phyloP scores from a whole-genome alignment of 2,329 filamentous ascomycete species.

The Pseudocercospora fuligena region DNA sequence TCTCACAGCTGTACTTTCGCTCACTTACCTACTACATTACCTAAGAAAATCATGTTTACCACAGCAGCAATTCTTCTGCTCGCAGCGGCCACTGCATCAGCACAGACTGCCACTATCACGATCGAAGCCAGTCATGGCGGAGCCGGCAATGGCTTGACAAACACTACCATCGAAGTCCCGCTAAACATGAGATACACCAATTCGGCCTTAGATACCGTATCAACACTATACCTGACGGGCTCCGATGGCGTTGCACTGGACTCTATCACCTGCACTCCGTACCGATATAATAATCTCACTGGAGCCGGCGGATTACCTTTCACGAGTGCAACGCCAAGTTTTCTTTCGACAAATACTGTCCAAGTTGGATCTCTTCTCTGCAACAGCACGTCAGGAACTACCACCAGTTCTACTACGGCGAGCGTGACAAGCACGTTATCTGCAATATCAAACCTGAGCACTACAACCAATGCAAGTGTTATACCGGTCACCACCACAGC shows the following conservation, averaged over 20 bases:
- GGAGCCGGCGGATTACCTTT: constrained; percentile 32
- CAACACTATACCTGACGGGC: constrained; percentile 33
- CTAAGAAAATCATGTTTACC: constrained; percentile 19
- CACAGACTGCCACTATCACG: constrained; percentile 31
- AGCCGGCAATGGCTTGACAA: constrained; percentile 33
- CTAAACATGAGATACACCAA: constrained; percentile 32
- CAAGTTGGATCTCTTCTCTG: constrained; percentile 34
- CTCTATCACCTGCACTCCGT: constrained; percentile 35
- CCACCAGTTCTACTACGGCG: constrained; percentile 10
- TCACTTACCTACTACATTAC: not conserved
- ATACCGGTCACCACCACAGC: constrained; percentile 12
- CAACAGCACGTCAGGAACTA: constrained; percentile 8
- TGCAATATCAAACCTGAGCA: constrained; percentile 8
- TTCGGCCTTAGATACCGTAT: constrained; percentile 32
- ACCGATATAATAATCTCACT: constrained; percentile 27
- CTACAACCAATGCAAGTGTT: constrained; percentile 14
- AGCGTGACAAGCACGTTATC: constrained; percentile 18
- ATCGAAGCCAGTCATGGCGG: constrained; percentile 34
- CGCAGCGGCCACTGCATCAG: constrained; percentile 21
- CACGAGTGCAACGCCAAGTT: constrained; percentile 27
- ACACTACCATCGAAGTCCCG: constrained; percentile 34
- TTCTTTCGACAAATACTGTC: constrained; percentile 35
- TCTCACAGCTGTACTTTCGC: not conserved
- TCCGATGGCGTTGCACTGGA: constrained; percentile 23
- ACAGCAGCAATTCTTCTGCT: constrained; percentile 10